Evolutionary conservation across 164 flowering plant species (phyloP), one percentile per base, ranked within the genome.

Genomic region (Platanus orientalis): DNA sequence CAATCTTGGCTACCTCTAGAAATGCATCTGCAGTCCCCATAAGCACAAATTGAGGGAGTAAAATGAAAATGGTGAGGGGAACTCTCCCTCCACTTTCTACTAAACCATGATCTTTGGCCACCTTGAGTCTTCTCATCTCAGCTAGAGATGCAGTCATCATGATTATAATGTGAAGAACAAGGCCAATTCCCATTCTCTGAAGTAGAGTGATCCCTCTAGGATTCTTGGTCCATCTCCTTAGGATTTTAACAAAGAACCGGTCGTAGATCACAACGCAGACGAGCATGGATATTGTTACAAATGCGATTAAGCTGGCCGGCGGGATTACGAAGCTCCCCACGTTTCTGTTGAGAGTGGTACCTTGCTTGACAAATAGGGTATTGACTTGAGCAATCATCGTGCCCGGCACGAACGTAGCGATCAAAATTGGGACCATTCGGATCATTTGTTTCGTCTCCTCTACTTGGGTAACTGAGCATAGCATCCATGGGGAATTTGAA

Each of bases 1-100:
- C 94, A 16, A 85, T 67, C 77, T 84, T 85, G 0, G 87, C 89
- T 2, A 81, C 88, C 63, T 84, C 91, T 0, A 88, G 29, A 53
- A 84, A 84, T 6, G 86, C 78, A 58, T 88, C 95, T 0, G 95
- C 91, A 0, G 65, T 66, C 4, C 95, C 95, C 89, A 85, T 82
- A 2, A 88, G 80, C 34, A 79, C 42, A 28, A 85, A 88, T 39
- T 84, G 91, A 7, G 95, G 95, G 24, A 86, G 83, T 10, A 85
- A 54, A 17, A 82, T 62, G 69, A 88, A 84, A 6, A 88, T 83
- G 11, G 82, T 61, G 0, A 85, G 26, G 0, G 94, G 90, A 32
- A 88, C 64, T 48, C 73, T 75, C 16, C 70, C 76, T 7, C 75
- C 79, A 50, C 27, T 71, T 26, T 76, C 73, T 1, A 67, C 76